Conservation (phyloP, 768 basidiomycete species). For the Pleurotus pulmonarius region DNA sequence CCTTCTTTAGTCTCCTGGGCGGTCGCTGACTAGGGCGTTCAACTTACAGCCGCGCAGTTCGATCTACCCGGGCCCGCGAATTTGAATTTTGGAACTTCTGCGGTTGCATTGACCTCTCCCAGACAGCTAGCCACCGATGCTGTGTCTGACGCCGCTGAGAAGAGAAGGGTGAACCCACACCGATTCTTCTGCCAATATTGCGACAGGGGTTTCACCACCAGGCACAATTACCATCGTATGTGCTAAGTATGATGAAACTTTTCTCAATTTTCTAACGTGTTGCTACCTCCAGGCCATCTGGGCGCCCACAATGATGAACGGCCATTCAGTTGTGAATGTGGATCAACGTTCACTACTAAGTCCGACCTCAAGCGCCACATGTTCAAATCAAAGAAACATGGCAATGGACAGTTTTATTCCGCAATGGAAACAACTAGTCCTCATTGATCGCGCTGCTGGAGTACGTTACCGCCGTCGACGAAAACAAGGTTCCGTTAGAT, state of each 20-base stretch:
- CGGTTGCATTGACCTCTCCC: too few relatives aligned
- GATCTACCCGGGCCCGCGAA: too few relatives aligned
- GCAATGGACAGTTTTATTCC: too few relatives aligned
- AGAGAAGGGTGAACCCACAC: not conserved
- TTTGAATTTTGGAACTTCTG: too few relatives aligned
- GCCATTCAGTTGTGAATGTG: not conserved
- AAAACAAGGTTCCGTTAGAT: too few relatives aligned
- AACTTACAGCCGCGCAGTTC: too few relatives aligned
- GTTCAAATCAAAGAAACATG: not conserved
- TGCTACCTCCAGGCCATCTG: not conserved
- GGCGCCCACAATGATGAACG: not conserved
- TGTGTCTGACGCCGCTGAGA: not conserved
- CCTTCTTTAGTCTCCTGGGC: too few relatives aligned
- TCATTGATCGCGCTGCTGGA: too few relatives aligned
- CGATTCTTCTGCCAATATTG: not conserved
- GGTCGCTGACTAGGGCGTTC: too few relatives aligned
- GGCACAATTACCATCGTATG: not conserved
- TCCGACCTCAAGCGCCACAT: not conserved
- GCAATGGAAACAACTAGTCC: too few relatives aligned
- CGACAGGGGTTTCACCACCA: not conserved
- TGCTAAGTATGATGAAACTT: not conserved
- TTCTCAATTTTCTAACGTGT: not conserved
- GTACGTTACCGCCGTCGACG: too few relatives aligned
- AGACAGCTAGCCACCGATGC: not conserved
- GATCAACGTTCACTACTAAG: not conserved